Base-by-base conservation (phyloP, 2,329 filamentous ascomycete genomes). In the Fusarium setosum region DNA sequence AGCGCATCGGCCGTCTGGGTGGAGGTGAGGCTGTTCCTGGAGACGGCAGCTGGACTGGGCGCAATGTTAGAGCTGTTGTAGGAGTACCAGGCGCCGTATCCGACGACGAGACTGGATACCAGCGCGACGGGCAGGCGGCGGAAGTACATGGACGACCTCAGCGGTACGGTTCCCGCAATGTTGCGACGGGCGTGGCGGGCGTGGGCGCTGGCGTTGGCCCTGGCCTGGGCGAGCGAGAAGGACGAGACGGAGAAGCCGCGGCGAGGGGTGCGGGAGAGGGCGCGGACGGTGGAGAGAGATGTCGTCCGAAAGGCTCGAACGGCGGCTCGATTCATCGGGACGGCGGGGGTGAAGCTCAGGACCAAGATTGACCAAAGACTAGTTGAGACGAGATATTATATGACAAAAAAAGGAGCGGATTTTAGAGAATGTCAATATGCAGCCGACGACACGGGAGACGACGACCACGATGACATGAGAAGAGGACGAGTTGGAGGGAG, bases 21-120 rank as follows among this genome's bases (percentile, higher is more conserved):
- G 17, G 75, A 75, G n/a, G 80, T 79, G 69, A 83, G 81, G 69
- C 79, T 79, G 47, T 79, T 80, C 53, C 41, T 68, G 20, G 80
- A 72, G 59, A 77, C 75, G 44, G 68, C 40, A 54, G 73, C 72
- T 21, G 74, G 74, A 57, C 72, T 71, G 29, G 67, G 65, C 29
- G 68, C 40, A 56, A 75, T 72, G 59, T 79, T 77, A 59, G 78
- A 72, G 63, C 68, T 71, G 74, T 85, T 86, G 80, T 91, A 92
- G 54, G 86, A 85, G 80, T 93, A 93, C 85, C 90, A 94, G 67
- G 91, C 90, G 65, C 91, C 90, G 79, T 90, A 92, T 69, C 90
- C 91, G 58, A 92, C 90, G 61, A 78, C 72, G 59, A 92, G 83
- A 73, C 88, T 88, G 63, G 91, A 90, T 58, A 91, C 84, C 59